Conservation (phyloP, 768 basidiomycete genomes). For the Mycena rosella region DNA sequence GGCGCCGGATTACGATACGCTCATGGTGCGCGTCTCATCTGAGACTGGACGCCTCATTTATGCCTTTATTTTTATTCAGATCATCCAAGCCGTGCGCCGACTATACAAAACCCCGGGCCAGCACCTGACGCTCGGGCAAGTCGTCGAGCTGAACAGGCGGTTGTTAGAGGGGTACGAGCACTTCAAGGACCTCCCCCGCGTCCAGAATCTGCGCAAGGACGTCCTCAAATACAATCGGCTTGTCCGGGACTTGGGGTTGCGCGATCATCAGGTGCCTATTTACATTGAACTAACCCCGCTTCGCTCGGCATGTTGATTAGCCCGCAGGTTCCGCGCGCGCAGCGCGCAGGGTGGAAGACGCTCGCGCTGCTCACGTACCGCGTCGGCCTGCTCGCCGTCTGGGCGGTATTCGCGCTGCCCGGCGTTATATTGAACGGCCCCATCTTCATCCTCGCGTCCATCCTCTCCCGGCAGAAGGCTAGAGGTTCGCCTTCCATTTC, state of each 20-base stretch:
- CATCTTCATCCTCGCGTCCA: constrained; percentile 90
- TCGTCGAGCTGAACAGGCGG: constrained; percentile 93
- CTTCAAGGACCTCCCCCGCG: constrained; percentile 92
- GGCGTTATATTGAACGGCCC: constrained; percentile 93
- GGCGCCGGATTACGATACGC: constrained; percentile 96
- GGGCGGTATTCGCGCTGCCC: constrained; percentile 89
- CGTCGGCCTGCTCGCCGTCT: constrained; percentile 78
- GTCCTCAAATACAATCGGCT: constrained; percentile 93
- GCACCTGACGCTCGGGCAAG: constrained; percentile 93
- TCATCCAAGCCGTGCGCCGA: constrained; percentile 95
- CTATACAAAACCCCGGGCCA: constrained; percentile 96
- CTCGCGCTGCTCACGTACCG: constrained; percentile 88
- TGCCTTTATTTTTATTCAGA: constrained; percentile 58
- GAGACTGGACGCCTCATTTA: no score
- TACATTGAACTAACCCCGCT: background rate
- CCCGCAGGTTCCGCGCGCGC: constrained; percentile 84
- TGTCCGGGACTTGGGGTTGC: constrained; percentile 89
- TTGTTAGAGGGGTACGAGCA: constrained; percentile 93
- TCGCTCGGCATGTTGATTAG: constrained; percentile 4
- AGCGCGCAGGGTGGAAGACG: constrained; percentile 89
- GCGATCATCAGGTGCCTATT: constrained; percentile 86
- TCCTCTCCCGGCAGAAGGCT: constrained; percentile 90
- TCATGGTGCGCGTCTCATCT: constrained; percentile 78
- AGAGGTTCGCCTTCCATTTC: constrained; percentile 74
- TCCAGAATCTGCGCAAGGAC: constrained; percentile 82